These are phyloP conservation scores for Globisporangium heterothallicum DNA, from an alignment of 352 stramenopile species.

Conservation along the genomic window DNA sequence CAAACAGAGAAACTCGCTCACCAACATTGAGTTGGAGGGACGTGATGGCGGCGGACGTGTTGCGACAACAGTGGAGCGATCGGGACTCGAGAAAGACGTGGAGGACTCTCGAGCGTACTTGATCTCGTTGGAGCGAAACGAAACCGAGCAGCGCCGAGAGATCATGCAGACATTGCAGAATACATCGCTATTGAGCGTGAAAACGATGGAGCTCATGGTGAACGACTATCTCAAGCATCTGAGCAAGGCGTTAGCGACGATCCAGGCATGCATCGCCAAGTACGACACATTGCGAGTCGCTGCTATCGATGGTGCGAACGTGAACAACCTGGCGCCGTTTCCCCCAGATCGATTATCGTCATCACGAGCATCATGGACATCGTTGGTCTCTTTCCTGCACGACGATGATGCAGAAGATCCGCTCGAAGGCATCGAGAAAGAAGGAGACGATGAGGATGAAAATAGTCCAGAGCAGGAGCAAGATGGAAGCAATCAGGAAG, in stretches of 20 bases:
- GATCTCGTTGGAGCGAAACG: constrained; percentile 22
- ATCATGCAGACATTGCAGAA: constrained; percentile 26
- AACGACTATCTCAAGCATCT: constrained; percentile 43
- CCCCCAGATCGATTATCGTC: background rate
- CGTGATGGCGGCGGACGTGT: background rate
- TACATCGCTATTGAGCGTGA: constrained; percentile 34
- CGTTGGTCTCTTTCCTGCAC: background rate
- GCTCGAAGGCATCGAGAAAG: background rate
- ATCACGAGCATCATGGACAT: background rate
- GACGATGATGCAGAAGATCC: background rate
- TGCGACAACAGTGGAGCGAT: background rate
- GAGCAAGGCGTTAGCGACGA: constrained; percentile 14
- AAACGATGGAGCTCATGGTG: constrained; percentile 59
- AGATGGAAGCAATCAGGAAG: background rate
- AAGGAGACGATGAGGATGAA: background rate
- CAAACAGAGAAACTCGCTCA: constrained; percentile 8
- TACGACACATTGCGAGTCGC: constrained; percentile 4
- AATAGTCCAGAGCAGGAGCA: background rate
- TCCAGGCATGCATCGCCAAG: constrained; percentile 9
- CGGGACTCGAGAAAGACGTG: constrained; percentile 20
- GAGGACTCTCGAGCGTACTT: constrained; percentile 13
- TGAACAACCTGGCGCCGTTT: background rate
- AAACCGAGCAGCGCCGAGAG: constrained; percentile 28
- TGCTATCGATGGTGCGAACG: background rate
- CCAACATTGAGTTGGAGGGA: background rate